Base-by-base conservation (phyloP, 176 grass and related monocot species). In the Oropetium thomaeum region DNA sequence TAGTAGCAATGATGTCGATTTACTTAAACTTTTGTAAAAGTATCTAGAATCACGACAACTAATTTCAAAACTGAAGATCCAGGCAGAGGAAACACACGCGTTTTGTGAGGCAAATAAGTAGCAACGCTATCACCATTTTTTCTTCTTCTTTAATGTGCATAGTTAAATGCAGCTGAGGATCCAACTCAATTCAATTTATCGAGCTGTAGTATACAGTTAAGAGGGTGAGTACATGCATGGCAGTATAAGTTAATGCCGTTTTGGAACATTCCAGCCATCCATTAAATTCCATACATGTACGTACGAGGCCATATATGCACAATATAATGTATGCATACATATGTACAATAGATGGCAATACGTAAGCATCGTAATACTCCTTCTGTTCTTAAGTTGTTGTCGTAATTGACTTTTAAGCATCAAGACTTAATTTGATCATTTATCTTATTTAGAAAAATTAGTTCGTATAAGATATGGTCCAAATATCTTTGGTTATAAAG, bases 221-320 rank as follows among this genome's bases (percentile, higher is more conserved):
- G 23, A 55, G 28, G 13, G 25, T n/a, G 10, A 14, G 5, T 8
- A 67, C 34, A 19, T 17, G 23, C 10, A 16, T 16, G 37, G 2
- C 1, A 17, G 29, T 45, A 9, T 44, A 30, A 68, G 3, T 80
- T 7, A 70, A 61, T 80, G 53, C 53, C 34, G 1, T 47, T 70
- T 39, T 61, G n/a, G 28, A 80, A 70, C 77, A 70, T 79, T 69
- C 76, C 37, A 58, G 23, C 7, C 33, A 60, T 30, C 25, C 71
- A 74, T 74, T 58, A 25, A 58, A 69, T 69, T 69, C 6, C n/a
- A 41, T 5, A 12, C 31, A 57, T 27, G 11, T 25, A 55, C 11
- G 52, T 55, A 25, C 12, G 14, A 45, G 20, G 20, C 51, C 51
- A 10, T 23, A 10, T 53, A 53, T 41, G 10, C 39, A 42, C 41